Base-by-base conservation (phyloP, 2,329 filamentous ascomycete species). In the Teratosphaeria pseudoeucalypti region DNA sequence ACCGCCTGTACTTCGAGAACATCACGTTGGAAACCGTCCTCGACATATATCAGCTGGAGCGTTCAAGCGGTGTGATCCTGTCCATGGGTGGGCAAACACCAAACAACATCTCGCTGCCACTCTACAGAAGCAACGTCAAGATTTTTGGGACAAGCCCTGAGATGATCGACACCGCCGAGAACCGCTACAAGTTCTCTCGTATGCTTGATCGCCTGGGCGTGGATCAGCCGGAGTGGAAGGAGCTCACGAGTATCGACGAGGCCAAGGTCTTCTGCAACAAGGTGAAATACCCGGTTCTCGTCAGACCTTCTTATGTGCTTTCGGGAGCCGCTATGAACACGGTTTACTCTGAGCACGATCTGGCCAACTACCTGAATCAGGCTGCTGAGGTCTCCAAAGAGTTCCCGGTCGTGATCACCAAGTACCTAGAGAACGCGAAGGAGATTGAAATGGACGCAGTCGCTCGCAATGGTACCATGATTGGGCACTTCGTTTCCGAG, bases 391-490 rank as follows among this genome's bases (percentile, higher is more conserved):
- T 99, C 54, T 97, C 94, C 6, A 86, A 89, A 63, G 92, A 97
- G 63, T 90, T 97, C 74, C 94, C 94, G 0, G 94, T 99, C 11
- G 94, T 99, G 62, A 97, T 99, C 71, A 97, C 92, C 62, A 99
- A 99, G 79, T 99, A 97, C 77, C 97, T 99, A 66, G 94, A 99
- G 79, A 94, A 95, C 66, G 94, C 94, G 65, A 97, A 99, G 81
- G 94, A 99, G 75, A 97, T 99, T 64, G 94, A 99, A 76, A 97
- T 99, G 94, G 94, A 99, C 69, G 94, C 94, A 49, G 94, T 99
- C 53, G 94, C 92, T 58, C 87, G 86, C 68, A 88, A 95, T 67
- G 94, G 94, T 71, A 86, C 83, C 58, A 88, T 97, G 76, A 85
- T 96, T 60, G 91, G 92, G 12, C 94, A 97, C 74, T 97, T 97